Conservation (phyloP, 2,329 filamentous ascomycete genomes). For the Tolypocladium ophioglossoides region DNA sequence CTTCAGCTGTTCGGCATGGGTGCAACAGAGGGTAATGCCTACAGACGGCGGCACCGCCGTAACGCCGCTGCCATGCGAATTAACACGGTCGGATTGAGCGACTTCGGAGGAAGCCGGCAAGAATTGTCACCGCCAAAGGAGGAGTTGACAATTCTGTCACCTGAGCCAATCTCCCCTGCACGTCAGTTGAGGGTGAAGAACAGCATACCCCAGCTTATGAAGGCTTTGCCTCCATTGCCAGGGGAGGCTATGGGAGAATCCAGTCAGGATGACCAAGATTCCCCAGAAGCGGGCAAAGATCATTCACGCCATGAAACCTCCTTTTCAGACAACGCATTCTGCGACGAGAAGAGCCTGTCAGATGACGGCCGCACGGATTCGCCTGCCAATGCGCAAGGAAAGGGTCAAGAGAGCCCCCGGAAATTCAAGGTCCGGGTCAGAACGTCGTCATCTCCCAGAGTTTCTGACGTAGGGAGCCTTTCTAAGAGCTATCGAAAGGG, state of each 20-base stretch:
- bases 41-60: slow-evolving; percentile 13
- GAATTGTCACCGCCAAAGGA: slow-evolving; percentile 3
- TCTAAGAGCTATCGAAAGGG: neutral
- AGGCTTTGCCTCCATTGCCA: slow-evolving; percentile 37
- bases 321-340: neutral
- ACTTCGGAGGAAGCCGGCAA: slow-evolving; percentile 1
- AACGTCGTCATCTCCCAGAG: slow-evolving; percentile 7
- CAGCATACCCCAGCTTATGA: slow-evolving; percentile 42
- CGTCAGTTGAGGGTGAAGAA: slow-evolving; percentile 34
- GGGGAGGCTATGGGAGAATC: slow-evolving; percentile 9
- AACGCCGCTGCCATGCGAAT: slow-evolving; percentile 14
- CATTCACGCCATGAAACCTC: neutral
- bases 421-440: slow-evolving; percentile 19
- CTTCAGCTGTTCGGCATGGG: neutral
- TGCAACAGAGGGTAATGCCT: slow-evolving; percentile 1
- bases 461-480: neutral
- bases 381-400: neutral
- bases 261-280: neutral
- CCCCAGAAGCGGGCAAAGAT: neutral
- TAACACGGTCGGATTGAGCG: slow-evolving; percentile 4
- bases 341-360: neutral
- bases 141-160: slow-evolving; percentile 27
- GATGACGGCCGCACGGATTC: neutral
- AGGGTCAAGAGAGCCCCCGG: slow-evolving; percentile 5
- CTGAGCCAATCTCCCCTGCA: slow-evolving; percentile 37